Base-by-base conservation (phyloP, 768 basidiomycete genomes). In the Sporobolomyces pararoseus region DNA sequence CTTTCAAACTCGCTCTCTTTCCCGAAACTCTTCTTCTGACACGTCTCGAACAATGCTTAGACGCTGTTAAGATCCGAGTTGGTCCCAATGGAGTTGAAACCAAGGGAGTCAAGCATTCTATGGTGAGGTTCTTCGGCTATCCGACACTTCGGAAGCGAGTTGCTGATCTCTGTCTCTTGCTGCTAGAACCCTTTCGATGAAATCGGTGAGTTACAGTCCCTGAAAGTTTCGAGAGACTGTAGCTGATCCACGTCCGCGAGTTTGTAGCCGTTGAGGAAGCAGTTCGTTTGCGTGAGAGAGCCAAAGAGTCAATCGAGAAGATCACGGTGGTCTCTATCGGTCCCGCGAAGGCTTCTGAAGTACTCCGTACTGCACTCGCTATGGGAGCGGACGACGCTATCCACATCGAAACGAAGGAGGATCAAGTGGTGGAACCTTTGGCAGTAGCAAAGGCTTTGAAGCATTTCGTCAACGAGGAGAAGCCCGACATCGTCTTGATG, bases 301-400 rank as follows among this genome's bases (percentile, higher is more conserved):
- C 87, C 76, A 89, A 90, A 77, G 85, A 86, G 69, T 81, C 81
- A 21, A 86, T 97, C 72, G 87, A 88, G 75, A 88, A 87, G 63
- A 98, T 99, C 77, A 91, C 88, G 55, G 91, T 90, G 46, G 85
- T 97, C 52, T 89, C 91, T n/a, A 91, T 99, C 74, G 96, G 96
- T 4, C 91, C 94, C 0, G 80, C 94, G 9, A 98, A 98, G 78
- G 83, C 91, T 0, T 76, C 85, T 34, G 96, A 99, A 76, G 91
- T 89, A 10, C 86, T 99, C 25, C 89, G 96, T 64, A 96, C 95
- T 2, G 96, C 92, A 0, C 86, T 99, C 35, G 96, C 96, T 12
- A 96, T 98, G 90, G 96, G 96, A 31, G 95, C 95, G 6, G 95
- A 99, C 83, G 82, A 87, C 7, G 93, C 86, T 53, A 85, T 97